Evolutionary conservation across 2,329 filamentous ascomycete genomes (phyloP), one percentile per base, ranked within the genome.

Genomic region (Xylaria sp.): DNA sequence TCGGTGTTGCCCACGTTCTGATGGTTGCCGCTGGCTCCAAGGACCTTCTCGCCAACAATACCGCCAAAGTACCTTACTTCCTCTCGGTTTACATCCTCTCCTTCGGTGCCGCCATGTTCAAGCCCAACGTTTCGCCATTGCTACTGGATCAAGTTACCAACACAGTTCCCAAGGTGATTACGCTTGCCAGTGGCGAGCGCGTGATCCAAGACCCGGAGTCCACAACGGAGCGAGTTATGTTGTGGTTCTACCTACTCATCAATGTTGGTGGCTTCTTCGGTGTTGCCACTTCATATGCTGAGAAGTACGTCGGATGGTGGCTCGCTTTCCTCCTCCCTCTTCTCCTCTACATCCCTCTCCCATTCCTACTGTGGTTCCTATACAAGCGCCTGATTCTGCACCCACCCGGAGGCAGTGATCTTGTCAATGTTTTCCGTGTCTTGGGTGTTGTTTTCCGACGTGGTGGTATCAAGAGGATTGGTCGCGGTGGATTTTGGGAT

Each of bases 71-170:
- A 1, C 87, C 87, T 28, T 82, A 83, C 63, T 87, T 81, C 78
- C 46, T 78, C 75, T 89, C 90, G 4, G 80, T 85, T 61, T 85
- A 85, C 72, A 80, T 84, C 25, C 77, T 85, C 6, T 78, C 83
- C 5, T 74, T 93, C 12, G 91, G 91, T 57, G 91, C 90, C 8
- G 91, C 80, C 69, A 83, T 83, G 79, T 93, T 93, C 84, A 94
- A 94, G 81, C 81, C 89, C 45, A 93, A 93, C 70, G 89, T 94
- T 43, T 88, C 89, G 0, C 89, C 90, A 0, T 80, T 91, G 20
- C 84, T 92, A 32, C 87, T 90, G 12, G 90, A 92, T 71, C 90
- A 92, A 74, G 86, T 90, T 74, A 84, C 81, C 2, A 83, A 85
- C 25, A 87, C 86, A 4, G 85, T 85, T 34, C 83, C 86, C 23